These are phyloP conservation scores for Gilbertella persicaria DNA, from an alignment of 371 early-diverging fungal species.

Conservation along the genomic window DNA sequence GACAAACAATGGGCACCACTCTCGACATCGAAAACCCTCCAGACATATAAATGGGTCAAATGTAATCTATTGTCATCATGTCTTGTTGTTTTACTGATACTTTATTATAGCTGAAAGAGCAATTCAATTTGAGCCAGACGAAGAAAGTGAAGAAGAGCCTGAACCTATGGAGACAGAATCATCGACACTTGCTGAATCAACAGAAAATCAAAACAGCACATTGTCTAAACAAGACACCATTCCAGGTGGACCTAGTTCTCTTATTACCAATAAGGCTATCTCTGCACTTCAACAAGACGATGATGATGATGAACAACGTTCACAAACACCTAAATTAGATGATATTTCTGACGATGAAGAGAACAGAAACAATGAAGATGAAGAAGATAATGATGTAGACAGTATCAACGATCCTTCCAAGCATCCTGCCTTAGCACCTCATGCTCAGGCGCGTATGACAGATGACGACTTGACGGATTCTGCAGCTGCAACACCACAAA, in stretches of 20 bases:
- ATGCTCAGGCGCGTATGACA: conserved; percentile 36
- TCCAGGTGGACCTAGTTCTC: conserved; percentile 22
- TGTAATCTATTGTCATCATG: conserved; percentile 34
- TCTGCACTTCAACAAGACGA: conserved; percentile 15
- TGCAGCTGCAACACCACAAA: conserved; percentile 22
- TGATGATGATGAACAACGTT: conserved; percentile 29
- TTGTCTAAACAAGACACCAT: conserved; percentile 1
- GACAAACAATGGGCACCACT: conserved; percentile 63
- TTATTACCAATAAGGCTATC: conserved; percentile 17
- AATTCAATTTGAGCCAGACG: conserved; percentile 52
- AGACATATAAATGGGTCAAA: conserved; percentile 61
- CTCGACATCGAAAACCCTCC: conserved; percentile 48
- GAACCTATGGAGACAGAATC: conserved; percentile 18
- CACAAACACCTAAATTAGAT: conserved; percentile 47
- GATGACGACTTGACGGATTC: conserved; percentile 38
- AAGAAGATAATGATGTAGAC: conserved; percentile 32
- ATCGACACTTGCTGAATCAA: neutral
- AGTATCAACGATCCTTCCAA: conserved; percentile 42
- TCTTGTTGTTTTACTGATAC: neutral
- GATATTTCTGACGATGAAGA: conserved; percentile 47
- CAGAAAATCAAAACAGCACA: neutral
- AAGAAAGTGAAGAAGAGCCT: conserved; percentile 26
- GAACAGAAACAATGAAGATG: conserved; percentile 31
- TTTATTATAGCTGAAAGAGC: conserved; percentile 39
- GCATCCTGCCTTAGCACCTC: conserved; percentile 48